Percentiles rank a stretch among this genome's conserved stretches.
These are phyloP conservation scores for Ustilago crameri DNA, from an alignment of 1,284 basidiomycete genomes.

Conservation along the genomic window DNA sequence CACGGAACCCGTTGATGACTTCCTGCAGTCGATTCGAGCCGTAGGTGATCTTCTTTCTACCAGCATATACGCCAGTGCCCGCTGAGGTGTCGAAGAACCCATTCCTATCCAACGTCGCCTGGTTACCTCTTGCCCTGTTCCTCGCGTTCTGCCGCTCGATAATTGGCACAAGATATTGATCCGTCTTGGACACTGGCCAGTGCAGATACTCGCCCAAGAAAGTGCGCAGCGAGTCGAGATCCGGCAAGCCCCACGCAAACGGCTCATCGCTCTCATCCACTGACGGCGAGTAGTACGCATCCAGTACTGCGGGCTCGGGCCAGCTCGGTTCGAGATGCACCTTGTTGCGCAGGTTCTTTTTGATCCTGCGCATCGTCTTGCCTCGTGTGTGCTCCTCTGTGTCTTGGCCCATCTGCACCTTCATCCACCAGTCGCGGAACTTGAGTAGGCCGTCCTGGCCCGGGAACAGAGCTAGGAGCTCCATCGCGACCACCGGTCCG, in stretches of 20 bases:
- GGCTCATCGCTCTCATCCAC: slow-evolving; percentile 92
- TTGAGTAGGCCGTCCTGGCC: slow-evolving; percentile 78
- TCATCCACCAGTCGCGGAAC: slow-evolving; percentile 94
- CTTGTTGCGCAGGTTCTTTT: slow-evolving; percentile 69
- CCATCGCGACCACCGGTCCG: slow-evolving; percentile 96
- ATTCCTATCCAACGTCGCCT: slow-evolving; percentile 72
- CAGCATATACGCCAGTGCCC: slow-evolving; percentile 75
- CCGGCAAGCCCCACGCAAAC: slow-evolving; percentile 96
- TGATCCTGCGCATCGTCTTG: slow-evolving; percentile 62
- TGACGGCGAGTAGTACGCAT: slow-evolving; percentile 87
- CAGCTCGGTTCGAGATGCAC: slow-evolving; percentile 83
- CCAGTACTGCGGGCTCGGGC: slow-evolving; percentile 88
- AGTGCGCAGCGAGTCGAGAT: slow-evolving; percentile 78
- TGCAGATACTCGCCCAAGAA: slow-evolving; percentile 86
- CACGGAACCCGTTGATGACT: slow-evolving; percentile 81
- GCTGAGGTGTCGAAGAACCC: slow-evolving; percentile 72
- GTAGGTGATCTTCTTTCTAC: slow-evolving; percentile 81
- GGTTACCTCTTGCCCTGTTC: slow-evolving; percentile 63
- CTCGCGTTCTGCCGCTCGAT: slow-evolving; percentile 75
- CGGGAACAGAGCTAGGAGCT: slow-evolving; percentile 69
- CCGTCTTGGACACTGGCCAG: slow-evolving; percentile 87
- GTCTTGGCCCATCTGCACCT: slow-evolving; percentile 91
- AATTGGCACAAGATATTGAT: slow-evolving; percentile 90
- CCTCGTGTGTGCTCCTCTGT: slow-evolving; percentile 74
- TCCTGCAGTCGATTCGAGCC: slow-evolving; percentile 87